phyloP scores from a whole-genome alignment of 176 grass and related monocot species.

The Coix lacrymajobi region DNA sequence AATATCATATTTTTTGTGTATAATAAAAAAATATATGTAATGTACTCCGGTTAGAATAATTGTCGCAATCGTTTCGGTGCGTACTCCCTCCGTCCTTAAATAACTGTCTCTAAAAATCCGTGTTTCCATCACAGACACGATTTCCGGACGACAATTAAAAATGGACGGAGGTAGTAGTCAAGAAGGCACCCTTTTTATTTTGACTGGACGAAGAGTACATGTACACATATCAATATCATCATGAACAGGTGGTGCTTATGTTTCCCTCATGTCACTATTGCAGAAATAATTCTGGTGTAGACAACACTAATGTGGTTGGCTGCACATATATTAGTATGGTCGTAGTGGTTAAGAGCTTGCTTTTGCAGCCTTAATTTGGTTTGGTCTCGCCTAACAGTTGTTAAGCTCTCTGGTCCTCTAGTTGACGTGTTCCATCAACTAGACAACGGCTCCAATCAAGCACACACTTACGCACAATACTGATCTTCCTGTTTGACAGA shows the following conservation, averaged over 20 bases:
- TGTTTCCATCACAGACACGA: no score
- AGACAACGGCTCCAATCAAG: not conserved
- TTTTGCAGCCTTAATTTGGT: not conserved
- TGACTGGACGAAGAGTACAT: not conserved
- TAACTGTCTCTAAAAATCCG: no score
- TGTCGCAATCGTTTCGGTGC: not conserved
- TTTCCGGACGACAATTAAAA: no score
- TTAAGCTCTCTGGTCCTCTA: not conserved
- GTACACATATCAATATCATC: no score
- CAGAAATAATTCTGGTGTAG: not conserved
- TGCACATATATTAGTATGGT: not conserved
- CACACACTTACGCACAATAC: not conserved
- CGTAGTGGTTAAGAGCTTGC: not conserved
- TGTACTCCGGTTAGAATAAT: not conserved
- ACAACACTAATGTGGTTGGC: not conserved
- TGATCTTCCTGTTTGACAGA: no score
- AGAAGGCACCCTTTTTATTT: not conserved
- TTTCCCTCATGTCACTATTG: not conserved
- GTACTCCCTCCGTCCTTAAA: no score
- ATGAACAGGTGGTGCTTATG: not conserved
- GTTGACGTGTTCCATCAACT: not conserved
- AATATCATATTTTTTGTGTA: no score
- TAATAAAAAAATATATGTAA: not conserved
- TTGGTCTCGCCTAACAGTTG: constrained; percentile 24
- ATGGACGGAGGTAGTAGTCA: no score